Percentiles rank a stretch among this genome's conserved stretches.
Evolutionary conservation across 805 yeast genomes (phyloP).

Genomic region (Clavispora asparagi): DNA sequence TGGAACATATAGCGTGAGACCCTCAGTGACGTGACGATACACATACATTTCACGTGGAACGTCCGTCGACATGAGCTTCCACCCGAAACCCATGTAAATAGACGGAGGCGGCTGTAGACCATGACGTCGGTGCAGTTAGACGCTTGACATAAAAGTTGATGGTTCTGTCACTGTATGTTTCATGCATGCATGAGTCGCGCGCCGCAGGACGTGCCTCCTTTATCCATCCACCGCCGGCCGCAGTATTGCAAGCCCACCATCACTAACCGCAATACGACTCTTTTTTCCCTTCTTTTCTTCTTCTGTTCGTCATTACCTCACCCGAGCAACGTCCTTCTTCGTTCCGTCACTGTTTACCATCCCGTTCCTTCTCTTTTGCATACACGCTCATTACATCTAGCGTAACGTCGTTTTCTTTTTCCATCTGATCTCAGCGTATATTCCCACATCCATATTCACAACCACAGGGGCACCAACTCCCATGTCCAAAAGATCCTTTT

Average conservation of each 20-base stretch:
- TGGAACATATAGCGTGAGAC: too few relatives aligned
- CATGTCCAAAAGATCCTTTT: constrained; percentile 1
- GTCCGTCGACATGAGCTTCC: too few relatives aligned
- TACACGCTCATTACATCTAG: background rate
- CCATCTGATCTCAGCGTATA: background rate
- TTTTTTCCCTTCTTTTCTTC: background rate
- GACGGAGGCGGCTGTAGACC: background rate
- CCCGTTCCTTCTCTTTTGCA: background rate
- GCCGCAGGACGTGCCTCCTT: background rate
- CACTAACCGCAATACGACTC: background rate
- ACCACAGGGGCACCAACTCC: background rate
- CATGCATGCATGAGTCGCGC: background rate
- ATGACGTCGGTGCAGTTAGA: background rate
- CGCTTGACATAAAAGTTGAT: background rate
- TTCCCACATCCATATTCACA: background rate
- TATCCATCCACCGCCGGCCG: background rate
- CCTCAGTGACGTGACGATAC: too few relatives aligned
- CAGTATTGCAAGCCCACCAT: background rate
- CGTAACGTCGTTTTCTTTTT: background rate
- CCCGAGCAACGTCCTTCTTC: too few relatives aligned
- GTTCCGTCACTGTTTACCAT: background rate
- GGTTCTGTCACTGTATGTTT: background rate
- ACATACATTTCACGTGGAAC: too few relatives aligned
- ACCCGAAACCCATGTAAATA: background rate
- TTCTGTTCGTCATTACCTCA: background rate